Percentiles rank a stretch among this genome's conserved stretches.
Conservation (phyloP, 1,139 yeast genomes). For the Petasospora fabianii region DNA sequence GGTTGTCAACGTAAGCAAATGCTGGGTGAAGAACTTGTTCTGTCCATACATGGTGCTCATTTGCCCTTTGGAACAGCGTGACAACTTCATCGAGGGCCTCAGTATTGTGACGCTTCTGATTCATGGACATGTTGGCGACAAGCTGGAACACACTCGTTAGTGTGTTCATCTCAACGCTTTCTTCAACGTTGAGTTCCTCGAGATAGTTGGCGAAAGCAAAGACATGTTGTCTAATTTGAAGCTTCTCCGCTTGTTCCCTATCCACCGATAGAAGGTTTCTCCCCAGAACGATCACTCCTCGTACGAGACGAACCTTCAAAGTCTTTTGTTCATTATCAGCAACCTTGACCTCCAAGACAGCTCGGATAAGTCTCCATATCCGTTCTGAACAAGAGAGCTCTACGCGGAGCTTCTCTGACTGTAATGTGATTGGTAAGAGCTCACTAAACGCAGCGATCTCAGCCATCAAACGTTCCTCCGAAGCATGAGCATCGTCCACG, state of each 20-base stretch:
- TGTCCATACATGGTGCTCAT: constrained; percentile 3
- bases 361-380: constrained; percentile 17
- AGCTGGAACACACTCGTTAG: constrained; percentile 15
- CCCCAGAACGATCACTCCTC: constrained; percentile 35
- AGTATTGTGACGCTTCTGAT: constrained; percentile 7
- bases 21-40: constrained; percentile 10
- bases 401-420: constrained; percentile 13
- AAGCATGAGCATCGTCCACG: background rate
- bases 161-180: constrained; percentile 1
- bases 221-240: constrained; percentile 5
- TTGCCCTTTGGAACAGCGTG: constrained; percentile 4
- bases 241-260: constrained; percentile 22
- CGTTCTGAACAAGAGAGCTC: constrained; percentile 13
- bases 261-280: constrained; percentile 35
- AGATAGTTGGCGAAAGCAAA: constrained; percentile 1
- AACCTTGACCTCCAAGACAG: constrained; percentile 12
- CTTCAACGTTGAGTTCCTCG: constrained; percentile 1
- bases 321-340: constrained; percentile 14
- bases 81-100: constrained; percentile 12
- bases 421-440: constrained; percentile 10
- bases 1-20: constrained; percentile 14
- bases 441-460: constrained; percentile 8
- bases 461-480: background rate
- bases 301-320: constrained; percentile 20
- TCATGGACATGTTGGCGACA: constrained; percentile 18